phyloP scores from a whole-genome alignment of 2,329 filamentous ascomycete species.

The Phialophora tarda region DNA sequence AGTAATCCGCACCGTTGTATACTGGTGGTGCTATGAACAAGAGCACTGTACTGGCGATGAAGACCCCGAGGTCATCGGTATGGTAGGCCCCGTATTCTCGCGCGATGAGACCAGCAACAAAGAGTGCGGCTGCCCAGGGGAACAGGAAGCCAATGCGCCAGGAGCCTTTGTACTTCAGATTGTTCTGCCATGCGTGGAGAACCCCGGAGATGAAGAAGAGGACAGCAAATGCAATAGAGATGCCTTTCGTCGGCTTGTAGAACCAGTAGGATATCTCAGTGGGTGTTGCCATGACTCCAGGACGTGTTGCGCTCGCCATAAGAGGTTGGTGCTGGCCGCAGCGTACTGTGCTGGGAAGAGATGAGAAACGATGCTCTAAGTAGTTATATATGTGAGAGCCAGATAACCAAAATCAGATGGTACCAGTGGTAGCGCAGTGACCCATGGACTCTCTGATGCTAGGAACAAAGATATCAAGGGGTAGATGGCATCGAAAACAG shows the following conservation, averaged over 20 bases:
- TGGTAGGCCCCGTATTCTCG: constrained; percentile 47
- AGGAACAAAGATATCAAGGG: constrained; percentile 2
- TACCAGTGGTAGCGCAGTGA: neutral
- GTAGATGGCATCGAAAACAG: constrained; percentile 1
- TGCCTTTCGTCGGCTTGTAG: constrained; percentile 51
- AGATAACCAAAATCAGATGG: neutral
- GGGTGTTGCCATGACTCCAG: neutral
- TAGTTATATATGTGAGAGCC: constrained; percentile 8
- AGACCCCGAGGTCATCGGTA: constrained; percentile 47
- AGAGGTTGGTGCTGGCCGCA: neutral
- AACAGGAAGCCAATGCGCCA: constrained; percentile 51
- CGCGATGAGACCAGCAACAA: constrained; percentile 48
- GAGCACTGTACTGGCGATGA: constrained; percentile 49
- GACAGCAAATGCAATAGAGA: constrained; percentile 49
- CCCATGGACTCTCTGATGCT: neutral
- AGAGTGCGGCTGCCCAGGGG: constrained; percentile 51
- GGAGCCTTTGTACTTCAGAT: constrained; percentile 46
- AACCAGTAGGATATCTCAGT: constrained; percentile 43
- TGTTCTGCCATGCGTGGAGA: constrained; percentile 49
- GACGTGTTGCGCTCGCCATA: neutral
- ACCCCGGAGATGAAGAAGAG: constrained; percentile 48
- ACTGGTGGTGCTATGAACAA: constrained; percentile 50
- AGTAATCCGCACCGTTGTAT: constrained; percentile 56
- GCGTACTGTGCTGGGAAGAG: neutral
- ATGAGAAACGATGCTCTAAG: neutral